Evolutionary conservation across 352 stramenopile species (phyloP).

Genomic region (Pythium graminicola): DNA sequence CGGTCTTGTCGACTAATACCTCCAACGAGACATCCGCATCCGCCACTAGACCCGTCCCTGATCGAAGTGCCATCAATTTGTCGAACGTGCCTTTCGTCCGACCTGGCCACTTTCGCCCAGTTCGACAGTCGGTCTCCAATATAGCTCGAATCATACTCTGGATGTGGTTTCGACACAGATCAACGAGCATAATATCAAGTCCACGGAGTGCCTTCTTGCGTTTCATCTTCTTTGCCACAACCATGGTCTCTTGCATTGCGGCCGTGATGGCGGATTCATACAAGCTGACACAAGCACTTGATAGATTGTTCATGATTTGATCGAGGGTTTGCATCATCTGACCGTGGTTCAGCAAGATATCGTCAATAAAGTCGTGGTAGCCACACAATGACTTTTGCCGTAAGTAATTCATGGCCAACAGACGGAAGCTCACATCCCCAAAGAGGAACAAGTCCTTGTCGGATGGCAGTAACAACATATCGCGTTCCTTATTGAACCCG

Average conservation of each 20-base stretch:
- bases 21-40: constrained; percentile 1
- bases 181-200: constrained; percentile 37
- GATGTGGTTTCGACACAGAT: constrained; percentile 54
- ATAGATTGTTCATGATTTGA: constrained; percentile 45
- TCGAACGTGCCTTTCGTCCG: constrained; percentile 21
- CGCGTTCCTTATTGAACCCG: constrained; percentile 20
- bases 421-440: constrained; percentile 27
- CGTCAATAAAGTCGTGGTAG: constrained; percentile 54
- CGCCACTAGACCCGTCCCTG: constrained; percentile 5
- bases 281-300: constrained; percentile 33
- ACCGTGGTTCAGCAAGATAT: constrained; percentile 39
- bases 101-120: constrained; percentile 28
- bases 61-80: constrained; percentile 21
- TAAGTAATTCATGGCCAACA: constrained; percentile 38
- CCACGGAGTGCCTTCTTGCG: constrained; percentile 35
- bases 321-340: constrained; percentile 33
- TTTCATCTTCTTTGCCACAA: constrained; percentile 23
- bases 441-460: constrained; percentile 29
- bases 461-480: constrained; percentile 29
- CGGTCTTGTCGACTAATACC: constrained; percentile 6
- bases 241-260: constrained; percentile 31
- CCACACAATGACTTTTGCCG: constrained; percentile 32
- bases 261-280: constrained; percentile 42
- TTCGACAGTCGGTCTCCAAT: constrained; percentile 41
- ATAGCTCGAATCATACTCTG: constrained; percentile 45